phyloP scores from a whole-genome alignment of 345 rosid genomes.

The Eucalyptus sp. region DNA sequence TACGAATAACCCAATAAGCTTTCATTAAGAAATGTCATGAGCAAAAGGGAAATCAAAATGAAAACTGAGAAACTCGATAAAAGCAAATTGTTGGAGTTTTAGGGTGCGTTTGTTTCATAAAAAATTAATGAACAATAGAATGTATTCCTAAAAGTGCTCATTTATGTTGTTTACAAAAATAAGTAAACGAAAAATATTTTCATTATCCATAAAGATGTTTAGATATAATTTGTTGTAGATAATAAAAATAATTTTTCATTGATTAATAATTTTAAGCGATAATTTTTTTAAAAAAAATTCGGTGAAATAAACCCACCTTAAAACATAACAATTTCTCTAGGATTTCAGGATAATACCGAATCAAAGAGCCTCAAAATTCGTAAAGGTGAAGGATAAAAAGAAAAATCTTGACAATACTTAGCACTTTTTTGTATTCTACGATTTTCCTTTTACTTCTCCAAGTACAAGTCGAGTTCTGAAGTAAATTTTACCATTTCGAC shows the following conservation, averaged over 20 bases:
- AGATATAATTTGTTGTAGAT: no score
- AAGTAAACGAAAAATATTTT: no score
- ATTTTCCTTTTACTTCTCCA: neutral
- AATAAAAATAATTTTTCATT: no score
- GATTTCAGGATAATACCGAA: neutral
- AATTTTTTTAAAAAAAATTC: fast-evolving
- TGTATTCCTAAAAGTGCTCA: no score
- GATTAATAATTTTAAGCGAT: no score
- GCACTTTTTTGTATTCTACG: neutral
- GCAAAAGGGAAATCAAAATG: neutral
- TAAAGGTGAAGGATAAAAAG: no score
- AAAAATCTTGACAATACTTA: neutral
- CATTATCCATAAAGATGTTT: neutral
- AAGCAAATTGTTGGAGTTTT: neutral
- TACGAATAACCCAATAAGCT: neutral
- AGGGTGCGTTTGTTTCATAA: no score
- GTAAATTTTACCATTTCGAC: neutral
- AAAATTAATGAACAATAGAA: no score
- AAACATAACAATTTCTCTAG: neutral
- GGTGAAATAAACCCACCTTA: neutral
- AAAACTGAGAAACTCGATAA: neutral
- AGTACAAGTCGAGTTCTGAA: neutral
- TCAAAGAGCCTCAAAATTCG: neutral
- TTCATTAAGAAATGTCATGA: neutral
- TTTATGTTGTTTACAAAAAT: neutral